Evolutionary conservation across 2,329 filamentous ascomycete genomes (phyloP).

Genomic region (Emydomyces testavorans): DNA sequence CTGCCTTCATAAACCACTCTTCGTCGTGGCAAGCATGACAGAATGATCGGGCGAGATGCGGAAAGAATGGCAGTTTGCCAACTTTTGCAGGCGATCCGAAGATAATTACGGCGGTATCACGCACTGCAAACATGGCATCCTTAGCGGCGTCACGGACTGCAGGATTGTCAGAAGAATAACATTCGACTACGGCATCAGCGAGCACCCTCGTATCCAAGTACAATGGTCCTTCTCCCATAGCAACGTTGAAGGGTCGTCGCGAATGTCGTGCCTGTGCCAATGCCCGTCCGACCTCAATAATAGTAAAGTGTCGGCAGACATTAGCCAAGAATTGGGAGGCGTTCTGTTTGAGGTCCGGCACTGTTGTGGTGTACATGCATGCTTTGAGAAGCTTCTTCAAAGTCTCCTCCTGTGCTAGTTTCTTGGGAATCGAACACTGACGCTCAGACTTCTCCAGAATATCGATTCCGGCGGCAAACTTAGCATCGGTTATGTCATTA

Average conservation of each 20-base stretch:
- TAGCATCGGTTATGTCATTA: slow-evolving; percentile 66
- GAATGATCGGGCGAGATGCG: slow-evolving; percentile 68
- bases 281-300: slow-evolving; percentile 80
- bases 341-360: slow-evolving; percentile 67
- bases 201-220: slow-evolving; percentile 78
- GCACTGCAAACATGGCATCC: slow-evolving; percentile 63
- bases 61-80: slow-evolving; percentile 71
- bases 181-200: slow-evolving; percentile 81
- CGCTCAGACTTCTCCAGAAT: slow-evolving; percentile 65
- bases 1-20: slow-evolving; percentile 97
- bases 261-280: slow-evolving; percentile 67
- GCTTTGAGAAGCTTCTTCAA: slow-evolving; percentile 83
- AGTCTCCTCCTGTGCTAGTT: slow-evolving; percentile 67
- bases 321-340: slow-evolving; percentile 66
- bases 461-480: slow-evolving; percentile 57
- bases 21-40: slow-evolving; percentile 94
- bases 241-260: slow-evolving; percentile 69
- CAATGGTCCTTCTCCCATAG: slow-evolving; percentile 74
- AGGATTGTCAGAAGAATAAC: slow-evolving; percentile 70
- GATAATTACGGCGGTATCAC: slow-evolving; percentile 63
- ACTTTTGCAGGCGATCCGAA: slow-evolving; percentile 64
- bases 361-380: slow-evolving; percentile 69
- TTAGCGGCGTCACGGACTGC: slow-evolving; percentile 75
- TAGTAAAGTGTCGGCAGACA: slow-evolving; percentile 77
- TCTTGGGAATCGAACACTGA: slow-evolving; percentile 75